These are phyloP conservation scores for Chlamydomonas incerta DNA, from an alignment of 139 green algal genomes.

Conservation along the genomic window DNA sequence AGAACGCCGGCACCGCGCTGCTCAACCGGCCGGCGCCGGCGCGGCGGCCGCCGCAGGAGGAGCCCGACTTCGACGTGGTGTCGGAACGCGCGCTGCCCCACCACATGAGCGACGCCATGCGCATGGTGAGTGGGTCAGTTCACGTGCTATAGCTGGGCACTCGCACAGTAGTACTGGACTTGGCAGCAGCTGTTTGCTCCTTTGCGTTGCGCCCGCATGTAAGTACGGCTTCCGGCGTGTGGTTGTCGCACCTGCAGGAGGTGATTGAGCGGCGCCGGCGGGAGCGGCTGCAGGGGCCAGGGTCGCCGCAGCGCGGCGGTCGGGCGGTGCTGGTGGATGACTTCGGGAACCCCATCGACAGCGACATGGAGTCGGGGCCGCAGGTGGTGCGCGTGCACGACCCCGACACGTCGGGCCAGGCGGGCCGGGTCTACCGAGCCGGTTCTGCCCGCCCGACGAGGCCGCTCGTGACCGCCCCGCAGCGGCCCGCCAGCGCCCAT, in stretches of 20 bases:
- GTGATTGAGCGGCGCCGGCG: neutral
- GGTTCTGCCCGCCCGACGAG: neutral
- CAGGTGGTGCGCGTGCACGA: constrained; percentile 37
- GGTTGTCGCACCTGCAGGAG: neutral
- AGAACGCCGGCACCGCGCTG: neutral
- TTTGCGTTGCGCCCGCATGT: too few relatives aligned
- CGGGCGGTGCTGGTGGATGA: constrained; percentile 3
- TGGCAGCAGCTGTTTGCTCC: too few relatives aligned
- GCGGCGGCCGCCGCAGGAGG: neutral
- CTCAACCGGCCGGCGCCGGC: neutral
- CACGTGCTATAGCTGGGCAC: too few relatives aligned
- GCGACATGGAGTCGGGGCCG: neutral
- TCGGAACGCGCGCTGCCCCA: constrained; percentile 14
- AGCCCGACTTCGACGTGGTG: neutral
- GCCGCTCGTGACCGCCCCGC: neutral
- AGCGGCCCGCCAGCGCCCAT: neutral
- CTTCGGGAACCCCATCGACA: neutral
- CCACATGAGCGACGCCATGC: constrained; percentile 29
- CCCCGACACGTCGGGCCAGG: neutral
- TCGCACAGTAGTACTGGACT: too few relatives aligned
- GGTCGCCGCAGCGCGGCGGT: neutral
- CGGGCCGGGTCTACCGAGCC: neutral
- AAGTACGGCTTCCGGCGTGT: too few relatives aligned
- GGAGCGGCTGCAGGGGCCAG: neutral
- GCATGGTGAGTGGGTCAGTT: constrained; percentile 24